Conservation (phyloP, 1,139 yeast species). For the Lodderomyces theae region DNA sequence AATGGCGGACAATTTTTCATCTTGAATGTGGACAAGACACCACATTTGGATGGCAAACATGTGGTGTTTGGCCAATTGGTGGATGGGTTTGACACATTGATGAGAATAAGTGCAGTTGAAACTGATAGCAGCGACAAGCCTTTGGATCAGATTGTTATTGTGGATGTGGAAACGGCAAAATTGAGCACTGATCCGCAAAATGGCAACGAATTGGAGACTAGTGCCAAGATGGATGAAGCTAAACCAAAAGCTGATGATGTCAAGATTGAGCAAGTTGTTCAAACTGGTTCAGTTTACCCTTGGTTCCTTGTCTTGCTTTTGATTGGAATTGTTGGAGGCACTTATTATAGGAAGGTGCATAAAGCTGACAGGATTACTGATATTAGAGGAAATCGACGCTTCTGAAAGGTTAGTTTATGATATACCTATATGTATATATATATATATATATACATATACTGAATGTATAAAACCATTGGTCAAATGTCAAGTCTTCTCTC, state of each 20-base stretch:
- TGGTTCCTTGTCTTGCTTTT: conserved; percentile 20
- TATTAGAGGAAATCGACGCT: conserved; percentile 17
- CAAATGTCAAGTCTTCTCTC: no score
- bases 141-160: conserved; percentile 28
- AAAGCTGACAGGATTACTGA: conserved; percentile 27
- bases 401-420: conserved; percentile 1
- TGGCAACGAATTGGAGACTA: conserved; percentile 8
- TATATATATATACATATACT: no score
- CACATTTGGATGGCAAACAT: conserved; percentile 51
- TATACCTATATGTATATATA: no score
- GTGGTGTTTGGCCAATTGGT: conserved; percentile 58
- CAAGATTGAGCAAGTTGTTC: conserved; percentile 10
- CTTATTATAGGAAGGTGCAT: conserved; percentile 19
- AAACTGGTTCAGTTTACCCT: conserved; percentile 13
- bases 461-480: no score
- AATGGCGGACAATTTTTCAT: conserved; percentile 46
- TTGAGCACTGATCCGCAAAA: conserved; percentile 10
- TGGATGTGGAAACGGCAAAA: conserved; percentile 15
- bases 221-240: neutral
- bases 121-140: conserved; percentile 41
- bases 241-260: conserved; percentile 3
- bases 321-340: conserved; percentile 16
- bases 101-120: conserved; percentile 31
- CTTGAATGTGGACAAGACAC: conserved; percentile 25
- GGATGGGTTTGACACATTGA: conserved; percentile 39